Percentiles rank a stretch among this genome's conserved stretches.
Evolutionary conservation across 2,329 filamentous ascomycete species (phyloP).

Genomic region (Aspergillus sp.): DNA sequence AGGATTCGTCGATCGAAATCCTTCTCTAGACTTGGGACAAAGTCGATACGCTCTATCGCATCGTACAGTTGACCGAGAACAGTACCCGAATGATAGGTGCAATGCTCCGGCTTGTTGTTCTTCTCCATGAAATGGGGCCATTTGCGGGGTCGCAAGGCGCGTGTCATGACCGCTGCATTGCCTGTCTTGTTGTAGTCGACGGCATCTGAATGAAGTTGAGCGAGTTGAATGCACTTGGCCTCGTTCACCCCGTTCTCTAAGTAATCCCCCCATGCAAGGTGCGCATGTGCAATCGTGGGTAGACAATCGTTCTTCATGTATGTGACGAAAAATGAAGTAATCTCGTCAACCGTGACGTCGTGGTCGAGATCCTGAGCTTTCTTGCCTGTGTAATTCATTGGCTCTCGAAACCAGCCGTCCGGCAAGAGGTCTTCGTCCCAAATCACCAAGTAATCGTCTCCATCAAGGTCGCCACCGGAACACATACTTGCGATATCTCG

Average conservation of each 20-base stretch:
- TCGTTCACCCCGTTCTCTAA: constrained; percentile 67
- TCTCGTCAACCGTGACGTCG: constrained; percentile 71
- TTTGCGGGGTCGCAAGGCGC: constrained; percentile 60
- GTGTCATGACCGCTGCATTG: constrained; percentile 70
- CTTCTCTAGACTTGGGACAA: constrained; percentile 71
- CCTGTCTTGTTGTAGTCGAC: constrained; percentile 96
- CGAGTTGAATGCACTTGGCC: constrained; percentile 72
- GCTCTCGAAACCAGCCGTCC: constrained; percentile 67
- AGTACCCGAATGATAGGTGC: constrained; percentile 68
- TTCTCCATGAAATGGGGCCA: constrained; percentile 94
- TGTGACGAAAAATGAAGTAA: constrained; percentile 83
- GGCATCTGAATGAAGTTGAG: constrained; percentile 81
- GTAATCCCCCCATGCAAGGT: constrained; percentile 76
- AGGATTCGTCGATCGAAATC: constrained; percentile 79
- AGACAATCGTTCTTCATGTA: constrained; percentile 93
- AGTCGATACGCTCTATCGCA: constrained; percentile 69
- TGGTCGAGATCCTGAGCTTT: constrained; percentile 60
- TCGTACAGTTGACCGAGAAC: constrained; percentile 85
- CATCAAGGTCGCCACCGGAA: constrained; percentile 92
- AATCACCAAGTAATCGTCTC: constrained; percentile 92
- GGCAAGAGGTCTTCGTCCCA: constrained; percentile 83
- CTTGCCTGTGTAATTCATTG: constrained; percentile 76
- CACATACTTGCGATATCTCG: constrained; percentile 90
- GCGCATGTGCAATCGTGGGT: constrained; percentile 77
- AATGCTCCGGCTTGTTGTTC: constrained; percentile 48